These are phyloP conservation scores for Vinca minor DNA, from an alignment of 257 asterid species.

Conservation along the genomic window DNA sequence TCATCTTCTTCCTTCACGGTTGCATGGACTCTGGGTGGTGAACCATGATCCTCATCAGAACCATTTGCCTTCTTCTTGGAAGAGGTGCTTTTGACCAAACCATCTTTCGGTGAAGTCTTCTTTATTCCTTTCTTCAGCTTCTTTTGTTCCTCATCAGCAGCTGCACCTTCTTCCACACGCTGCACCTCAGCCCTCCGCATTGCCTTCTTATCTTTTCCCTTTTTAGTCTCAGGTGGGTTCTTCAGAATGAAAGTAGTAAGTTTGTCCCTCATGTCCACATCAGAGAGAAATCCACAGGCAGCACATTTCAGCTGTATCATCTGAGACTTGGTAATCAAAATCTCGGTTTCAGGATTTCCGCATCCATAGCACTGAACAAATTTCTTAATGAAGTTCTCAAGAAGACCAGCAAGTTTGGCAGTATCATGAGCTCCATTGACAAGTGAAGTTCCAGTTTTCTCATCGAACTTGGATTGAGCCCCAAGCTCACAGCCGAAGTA, in stretches of 20 bases:
- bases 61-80: constrained; percentile 25
- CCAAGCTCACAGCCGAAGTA: constrained; percentile 40
- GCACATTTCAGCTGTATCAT: constrained; percentile 40
- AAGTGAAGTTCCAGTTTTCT: constrained; percentile 35
- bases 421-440: constrained; percentile 42
- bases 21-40: constrained; percentile 20
- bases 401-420: constrained; percentile 37
- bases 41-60: constrained; percentile 29
- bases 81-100: constrained; percentile 12
- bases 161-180: constrained; percentile 37
- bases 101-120: constrained; percentile 35
- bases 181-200: constrained; percentile 39
- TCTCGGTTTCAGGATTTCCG: constrained; percentile 37
- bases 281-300: constrained; percentile 40
- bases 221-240: constrained; percentile 37
- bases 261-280: constrained; percentile 41
- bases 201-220: constrained; percentile 38
- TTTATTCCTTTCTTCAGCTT: constrained; percentile 33
- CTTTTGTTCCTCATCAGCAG: constrained; percentile 37
- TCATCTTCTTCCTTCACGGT: constrained; percentile 20
- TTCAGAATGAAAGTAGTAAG: constrained; percentile 34
- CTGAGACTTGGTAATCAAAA: constrained; percentile 31
- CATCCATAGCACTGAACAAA: constrained; percentile 43
- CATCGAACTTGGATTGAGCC: constrained; percentile 44
- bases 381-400: constrained; percentile 34